phyloP scores from a whole-genome alignment of 441 rosid species.

The Syzygium syzygioides region DNA sequence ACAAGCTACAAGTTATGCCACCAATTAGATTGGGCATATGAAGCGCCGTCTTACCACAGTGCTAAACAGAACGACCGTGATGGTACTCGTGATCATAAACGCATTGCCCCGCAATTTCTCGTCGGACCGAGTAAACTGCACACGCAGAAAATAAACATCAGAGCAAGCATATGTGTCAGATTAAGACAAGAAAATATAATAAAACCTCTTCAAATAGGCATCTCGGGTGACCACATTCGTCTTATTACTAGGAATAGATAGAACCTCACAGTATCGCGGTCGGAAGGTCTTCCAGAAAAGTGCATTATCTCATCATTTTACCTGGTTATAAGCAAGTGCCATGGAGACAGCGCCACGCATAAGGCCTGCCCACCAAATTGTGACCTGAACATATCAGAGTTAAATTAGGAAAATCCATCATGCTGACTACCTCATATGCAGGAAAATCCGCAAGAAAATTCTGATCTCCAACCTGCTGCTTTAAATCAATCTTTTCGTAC shows the following conservation, averaged over 20 bases:
- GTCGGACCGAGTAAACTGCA: constrained; percentile 7
- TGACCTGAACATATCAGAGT: not conserved
- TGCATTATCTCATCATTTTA: not conserved
- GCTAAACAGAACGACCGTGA: constrained; percentile 15
- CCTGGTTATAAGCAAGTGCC: constrained; percentile 17
- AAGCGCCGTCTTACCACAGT: not conserved
- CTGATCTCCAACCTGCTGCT: constrained; percentile 5
- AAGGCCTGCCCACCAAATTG: constrained; percentile 18
- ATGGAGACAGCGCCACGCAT: constrained; percentile 16
- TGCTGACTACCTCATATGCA: not conserved
- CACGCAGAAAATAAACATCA: not conserved
- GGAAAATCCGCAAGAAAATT: not conserved
- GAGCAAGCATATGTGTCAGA: not conserved
- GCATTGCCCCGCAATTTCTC: constrained; percentile 4
- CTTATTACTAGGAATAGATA: not conserved
- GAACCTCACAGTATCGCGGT: not conserved
- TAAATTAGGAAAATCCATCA: not conserved
- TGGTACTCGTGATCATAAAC: constrained; percentile 14
- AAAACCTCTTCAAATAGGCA: not conserved
- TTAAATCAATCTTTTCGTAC: not conserved
- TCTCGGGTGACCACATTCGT: not conserved
- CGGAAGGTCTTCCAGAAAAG: not conserved
- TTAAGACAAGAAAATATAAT: not conserved
- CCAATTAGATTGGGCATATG: not conserved
- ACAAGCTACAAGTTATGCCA: not conserved